phyloP scores from a whole-genome alignment of 371 early-diverging fungal species.

The Coemansia sp. region DNA sequence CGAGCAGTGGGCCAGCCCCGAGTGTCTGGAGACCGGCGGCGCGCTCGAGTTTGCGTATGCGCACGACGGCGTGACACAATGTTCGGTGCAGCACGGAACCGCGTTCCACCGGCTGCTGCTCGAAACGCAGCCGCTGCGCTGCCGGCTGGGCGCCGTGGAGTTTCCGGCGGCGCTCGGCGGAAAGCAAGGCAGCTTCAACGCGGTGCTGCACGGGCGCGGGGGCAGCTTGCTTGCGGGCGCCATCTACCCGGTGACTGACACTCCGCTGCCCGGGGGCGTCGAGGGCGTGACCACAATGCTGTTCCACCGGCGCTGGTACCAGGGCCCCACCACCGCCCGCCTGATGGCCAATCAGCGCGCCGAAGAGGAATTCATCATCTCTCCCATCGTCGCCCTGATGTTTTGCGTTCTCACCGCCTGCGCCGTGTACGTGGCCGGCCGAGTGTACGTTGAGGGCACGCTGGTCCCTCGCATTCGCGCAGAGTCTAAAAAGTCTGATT shows the following conservation, averaged over 20 bases:
- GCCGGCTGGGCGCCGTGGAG: conserved; percentile 24
- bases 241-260: conserved; percentile 34
- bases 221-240: conserved; percentile 28
- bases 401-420: conserved; percentile 46
- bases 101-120: conserved; percentile 25
- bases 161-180: conserved; percentile 18
- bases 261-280: conserved; percentile 36
- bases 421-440: conserved; percentile 42
- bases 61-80: conserved; percentile 29
- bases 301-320: conserved; percentile 42
- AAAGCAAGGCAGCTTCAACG: conserved; percentile 29
- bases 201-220: conserved; percentile 30
- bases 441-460: conserved; percentile 44
- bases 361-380: conserved; percentile 45
- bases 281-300: conserved; percentile 41
- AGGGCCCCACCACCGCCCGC: conserved; percentile 22
- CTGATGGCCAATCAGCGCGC: conserved; percentile 42
- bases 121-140: conserved; percentile 15
- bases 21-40: conserved; percentile 29
- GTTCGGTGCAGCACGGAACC: conserved; percentile 30
- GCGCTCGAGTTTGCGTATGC: conserved; percentile 31
- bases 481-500: conserved; percentile 8
- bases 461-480: conserved; percentile 31
- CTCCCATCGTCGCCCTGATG: conserved; percentile 44
- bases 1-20: conserved; percentile 13